These are phyloP conservation scores for Coniochaeta pulveracea DNA, from an alignment of 2,329 filamentous ascomycete genomes.

Conservation along the genomic window DNA sequence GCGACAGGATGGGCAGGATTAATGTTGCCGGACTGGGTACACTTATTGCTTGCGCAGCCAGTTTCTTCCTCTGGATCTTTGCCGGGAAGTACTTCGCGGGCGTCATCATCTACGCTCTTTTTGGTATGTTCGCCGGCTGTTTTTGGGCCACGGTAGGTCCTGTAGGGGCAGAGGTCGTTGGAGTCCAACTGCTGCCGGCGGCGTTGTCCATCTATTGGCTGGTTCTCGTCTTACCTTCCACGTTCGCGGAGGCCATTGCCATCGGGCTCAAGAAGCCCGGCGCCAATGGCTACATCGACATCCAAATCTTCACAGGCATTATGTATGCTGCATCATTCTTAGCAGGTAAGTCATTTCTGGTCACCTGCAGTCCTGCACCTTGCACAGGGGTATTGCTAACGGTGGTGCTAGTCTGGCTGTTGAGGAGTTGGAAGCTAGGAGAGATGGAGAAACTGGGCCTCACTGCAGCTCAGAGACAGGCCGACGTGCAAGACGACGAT, in stretches of 20 bases:
- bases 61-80: slow-evolving; percentile 63
- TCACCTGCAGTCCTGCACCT: not conserved
- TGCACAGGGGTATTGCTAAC: not conserved
- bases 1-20: slow-evolving; percentile 57
- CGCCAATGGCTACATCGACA: slow-evolving; percentile 34
- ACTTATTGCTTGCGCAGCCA: slow-evolving; percentile 50
- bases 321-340: slow-evolving; percentile 46
- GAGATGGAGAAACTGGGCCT: slow-evolving; percentile 21
- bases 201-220: slow-evolving; percentile 62
- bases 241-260: slow-evolving; percentile 56
- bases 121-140: slow-evolving; percentile 59
- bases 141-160: slow-evolving; percentile 62
- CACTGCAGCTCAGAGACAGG: slow-evolving; percentile 16
- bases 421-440: slow-evolving; percentile 31
- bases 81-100: slow-evolving; percentile 53
- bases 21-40: slow-evolving; percentile 61
- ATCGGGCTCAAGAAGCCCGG: slow-evolving; percentile 37
- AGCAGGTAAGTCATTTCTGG: slow-evolving; percentile 21
- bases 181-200: slow-evolving; percentile 55
- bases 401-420: slow-evolving; percentile 22
- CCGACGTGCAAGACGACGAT: slow-evolving; percentile 15
- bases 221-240: slow-evolving; percentile 56
- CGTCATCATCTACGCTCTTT: slow-evolving; percentile 58
- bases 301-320: slow-evolving; percentile 47
- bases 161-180: slow-evolving; percentile 63